A percentile compares a stretch with the other conserved stretches of the same genome.
These are phyloP conservation scores for Cercospora zeae-maydis DNA, from an alignment of 2,329 filamentous ascomycete species.

Conservation along the genomic window DNA sequence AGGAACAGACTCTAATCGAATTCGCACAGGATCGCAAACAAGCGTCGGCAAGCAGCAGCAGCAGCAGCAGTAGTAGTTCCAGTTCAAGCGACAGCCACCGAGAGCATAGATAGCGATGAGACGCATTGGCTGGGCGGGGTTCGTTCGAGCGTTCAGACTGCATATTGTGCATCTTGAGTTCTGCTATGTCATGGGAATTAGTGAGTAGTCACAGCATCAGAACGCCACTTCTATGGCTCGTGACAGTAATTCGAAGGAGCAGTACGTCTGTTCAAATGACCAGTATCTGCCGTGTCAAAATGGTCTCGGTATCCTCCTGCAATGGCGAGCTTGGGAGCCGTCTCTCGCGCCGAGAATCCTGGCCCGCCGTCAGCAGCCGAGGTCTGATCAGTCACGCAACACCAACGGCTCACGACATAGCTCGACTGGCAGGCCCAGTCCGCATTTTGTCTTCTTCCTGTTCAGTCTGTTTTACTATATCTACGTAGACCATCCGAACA, in stretches of 20 bases:
- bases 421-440: background rate
- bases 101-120: background rate
- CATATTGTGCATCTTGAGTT: background rate
- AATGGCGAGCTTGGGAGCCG: background rate
- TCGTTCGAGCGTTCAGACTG: background rate
- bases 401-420: background rate
- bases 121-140: background rate
- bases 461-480: background rate
- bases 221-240: background rate
- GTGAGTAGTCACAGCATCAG: background rate
- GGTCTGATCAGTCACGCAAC: constrained; percentile 2
- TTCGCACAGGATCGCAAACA: background rate
- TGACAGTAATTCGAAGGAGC: background rate
- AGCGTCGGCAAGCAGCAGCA: background rate
- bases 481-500: background rate
- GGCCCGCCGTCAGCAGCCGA: constrained; percentile 1
- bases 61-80: constrained; percentile 1
- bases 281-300: constrained; percentile 2
- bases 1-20: constrained; percentile 15
- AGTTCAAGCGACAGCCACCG: constrained; percentile 1
- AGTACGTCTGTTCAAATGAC: background rate
- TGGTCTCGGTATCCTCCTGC: background rate
- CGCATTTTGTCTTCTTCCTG: background rate
- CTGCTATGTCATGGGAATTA: background rate
- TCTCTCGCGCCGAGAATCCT: background rate